Evolutionary conservation across 2,329 filamentous ascomycete genomes (phyloP).

Genomic region (Venturia pyrina): DNA sequence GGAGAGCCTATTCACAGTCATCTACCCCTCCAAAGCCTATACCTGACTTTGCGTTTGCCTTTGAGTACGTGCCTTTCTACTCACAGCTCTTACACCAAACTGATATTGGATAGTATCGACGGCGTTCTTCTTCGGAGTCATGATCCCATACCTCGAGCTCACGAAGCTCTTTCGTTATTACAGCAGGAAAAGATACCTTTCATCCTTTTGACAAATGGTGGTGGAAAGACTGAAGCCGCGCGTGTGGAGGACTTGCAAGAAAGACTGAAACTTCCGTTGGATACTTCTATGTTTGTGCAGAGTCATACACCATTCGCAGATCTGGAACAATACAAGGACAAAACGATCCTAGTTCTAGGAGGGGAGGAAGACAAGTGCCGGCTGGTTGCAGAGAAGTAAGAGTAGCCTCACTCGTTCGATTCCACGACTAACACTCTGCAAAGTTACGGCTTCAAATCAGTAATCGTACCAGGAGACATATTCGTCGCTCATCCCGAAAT

Average conservation of each 20-base stretch:
- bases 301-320: constrained; percentile 84
- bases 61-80: constrained; percentile 35
- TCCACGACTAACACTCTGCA: neutral
- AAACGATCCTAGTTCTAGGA: constrained; percentile 39
- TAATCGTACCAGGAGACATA: constrained; percentile 80
- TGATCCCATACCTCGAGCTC: constrained; percentile 67
- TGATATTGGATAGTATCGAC: constrained; percentile 58
- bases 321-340: constrained; percentile 50
- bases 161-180: constrained; percentile 62
- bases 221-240: constrained; percentile 70
- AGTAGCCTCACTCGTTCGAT: constrained; percentile 8
- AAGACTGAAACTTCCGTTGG: constrained; percentile 54
- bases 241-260: constrained; percentile 60
- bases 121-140: constrained; percentile 85
- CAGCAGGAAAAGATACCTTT: constrained; percentile 72
- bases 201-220: constrained; percentile 92
- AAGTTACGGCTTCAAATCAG: constrained; percentile 66
- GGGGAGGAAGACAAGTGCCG: constrained; percentile 49
- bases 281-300: constrained; percentile 67
- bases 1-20: constrained; percentile 1
- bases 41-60: constrained; percentile 43
- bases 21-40: neutral
- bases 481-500: constrained; percentile 61
- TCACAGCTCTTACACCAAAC: constrained; percentile 2
- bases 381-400: constrained; percentile 55